Base-by-base conservation (phyloP, 371 early-diverging fungal species). In the Mortierella polycephala region DNA sequence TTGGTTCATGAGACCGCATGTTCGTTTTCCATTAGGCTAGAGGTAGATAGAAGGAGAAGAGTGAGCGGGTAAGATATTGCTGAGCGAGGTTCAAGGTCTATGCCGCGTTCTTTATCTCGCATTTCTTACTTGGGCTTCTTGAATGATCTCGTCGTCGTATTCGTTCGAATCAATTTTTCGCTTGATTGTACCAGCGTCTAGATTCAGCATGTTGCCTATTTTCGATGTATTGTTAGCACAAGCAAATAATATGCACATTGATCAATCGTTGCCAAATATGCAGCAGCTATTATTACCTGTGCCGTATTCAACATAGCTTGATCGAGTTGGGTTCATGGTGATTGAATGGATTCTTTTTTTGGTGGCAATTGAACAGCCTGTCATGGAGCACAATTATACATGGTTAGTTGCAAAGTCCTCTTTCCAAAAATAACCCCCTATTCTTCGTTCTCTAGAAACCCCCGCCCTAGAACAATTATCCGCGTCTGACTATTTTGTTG, bases 91-190 rank as follows among this genome's bases (percentile, higher is more conserved):
- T 4, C 30, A 30, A 4, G 30, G 4, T 30, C 30, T 30, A 30
- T 30, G 30, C 47, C 4, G 49, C 16, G 49, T n/a, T 12, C 5
- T n/a, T 56, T 16, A 16, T 40, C 21, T 42, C 23, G 13, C n/a
- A 37, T 41, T n/a, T 16, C 37, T 16, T 72, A 77, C 79, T 73
- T 77, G 79, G 16, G 50, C 55, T 37, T 72, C 66, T n/a, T 71
- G 72, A 13, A 60, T 50, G 7, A 58, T 65, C 41, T 77, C 79
- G 18, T 72, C 79, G 30, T 77, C 79, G 16, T 72, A 77, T 49
- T 77, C 79, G 21, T 77, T 77, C 18, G 79, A 77, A 62, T 77
- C 79, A 21, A 72, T 71, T 62, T 77, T 77, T 58, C 79, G 79
- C 51, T 77, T 77, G 63, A 77, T 69, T 0, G 79, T 77, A 41